Evolutionary conservation across 495 filamentous ascomycete species (phyloP).

Genomic region (Trichoderma parareesei): DNA sequence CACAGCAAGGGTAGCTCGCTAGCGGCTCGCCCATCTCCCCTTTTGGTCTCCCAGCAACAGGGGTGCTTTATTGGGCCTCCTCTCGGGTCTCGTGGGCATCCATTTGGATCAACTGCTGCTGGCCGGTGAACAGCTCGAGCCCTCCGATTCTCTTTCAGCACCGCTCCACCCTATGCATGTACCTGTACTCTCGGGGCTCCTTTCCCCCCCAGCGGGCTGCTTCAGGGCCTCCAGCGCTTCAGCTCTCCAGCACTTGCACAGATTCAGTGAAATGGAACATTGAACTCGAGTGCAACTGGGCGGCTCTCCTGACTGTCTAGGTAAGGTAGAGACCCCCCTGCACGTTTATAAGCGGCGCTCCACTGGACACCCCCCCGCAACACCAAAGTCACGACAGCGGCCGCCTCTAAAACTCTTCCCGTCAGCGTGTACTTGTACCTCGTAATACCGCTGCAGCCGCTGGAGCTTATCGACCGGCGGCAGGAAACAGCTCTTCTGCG

Average conservation of each 20-base stretch:
- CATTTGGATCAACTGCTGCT: not conserved
- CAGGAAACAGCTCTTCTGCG: not conserved
- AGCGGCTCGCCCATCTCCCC: slow-evolving; percentile 3
- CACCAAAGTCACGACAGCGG: not conserved
- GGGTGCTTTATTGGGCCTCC: not conserved
- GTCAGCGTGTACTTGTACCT: not conserved
- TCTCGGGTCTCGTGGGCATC: not conserved
- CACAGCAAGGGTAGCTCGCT: not conserved
- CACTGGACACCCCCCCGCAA: not conserved
- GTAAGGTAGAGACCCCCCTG: not conserved
- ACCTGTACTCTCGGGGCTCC: too few relatives aligned
- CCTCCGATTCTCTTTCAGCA: too few relatives aligned
- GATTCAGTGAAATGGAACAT: too few relatives aligned
- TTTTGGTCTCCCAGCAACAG: slow-evolving; percentile 6
- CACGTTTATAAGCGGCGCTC: not conserved
- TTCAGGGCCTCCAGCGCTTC: slow-evolving; percentile 5
- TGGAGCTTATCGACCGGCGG: not conserved
- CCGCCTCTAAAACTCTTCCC: not conserved
- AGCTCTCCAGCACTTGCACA: not conserved
- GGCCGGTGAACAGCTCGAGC: too few relatives aligned
- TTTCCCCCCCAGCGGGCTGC: not conserved
- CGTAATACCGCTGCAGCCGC: not conserved
- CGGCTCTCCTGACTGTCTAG: slow-evolving; percentile 1
- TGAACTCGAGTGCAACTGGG: not conserved
- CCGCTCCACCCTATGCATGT: too few relatives aligned